Evolutionary conservation across 495 filamentous ascomycete genomes (phyloP).

Genomic region (Corynascus novoguineensis): DNA sequence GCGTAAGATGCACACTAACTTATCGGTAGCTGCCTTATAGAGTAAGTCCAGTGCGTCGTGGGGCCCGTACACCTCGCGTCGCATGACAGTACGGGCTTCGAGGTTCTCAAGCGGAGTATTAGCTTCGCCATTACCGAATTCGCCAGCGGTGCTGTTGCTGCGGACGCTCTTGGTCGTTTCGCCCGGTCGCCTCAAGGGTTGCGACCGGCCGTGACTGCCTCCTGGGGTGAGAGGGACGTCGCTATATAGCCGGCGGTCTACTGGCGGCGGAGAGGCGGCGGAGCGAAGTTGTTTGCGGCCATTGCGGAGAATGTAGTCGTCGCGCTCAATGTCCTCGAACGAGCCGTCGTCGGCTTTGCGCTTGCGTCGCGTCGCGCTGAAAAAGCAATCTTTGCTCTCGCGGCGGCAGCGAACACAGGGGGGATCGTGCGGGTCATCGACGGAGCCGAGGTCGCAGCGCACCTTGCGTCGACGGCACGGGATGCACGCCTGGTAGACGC

Average conservation of each 20-base stretch:
- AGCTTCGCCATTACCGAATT: slow-evolving; percentile 36
- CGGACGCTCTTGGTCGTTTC: slow-evolving; percentile 28
- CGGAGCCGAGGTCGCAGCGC: slow-evolving; percentile 87
- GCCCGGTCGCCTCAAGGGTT: slow-evolving; percentile 51
- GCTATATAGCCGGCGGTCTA: slow-evolving; percentile 41
- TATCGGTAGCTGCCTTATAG: slow-evolving; percentile 62
- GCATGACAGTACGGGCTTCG: slow-evolving; percentile 58
- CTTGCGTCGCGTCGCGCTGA: slow-evolving; percentile 93
- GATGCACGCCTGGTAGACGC: slow-evolving; percentile 82
- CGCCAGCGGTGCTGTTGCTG: slow-evolving; percentile 36
- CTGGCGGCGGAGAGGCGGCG: slow-evolving; percentile 32
- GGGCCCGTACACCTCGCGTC: slow-evolving; percentile 57
- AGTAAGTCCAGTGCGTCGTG: slow-evolving; percentile 67
- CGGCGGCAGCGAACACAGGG: slow-evolving; percentile 91
- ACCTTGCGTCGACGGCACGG: slow-evolving; percentile 89
- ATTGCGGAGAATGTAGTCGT: slow-evolving; percentile 52
- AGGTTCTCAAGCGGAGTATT: slow-evolving; percentile 52
- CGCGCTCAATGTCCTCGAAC: slow-evolving; percentile 48
- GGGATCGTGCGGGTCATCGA: slow-evolving; percentile 89
- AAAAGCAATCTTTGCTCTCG: slow-evolving; percentile 92
- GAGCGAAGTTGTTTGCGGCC: slow-evolving; percentile 46
- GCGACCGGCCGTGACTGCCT: slow-evolving; percentile 51
- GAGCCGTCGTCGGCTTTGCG: slow-evolving; percentile 66
- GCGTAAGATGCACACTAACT: slow-evolving; percentile 38
- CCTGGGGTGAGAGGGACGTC: slow-evolving; percentile 57